Conservation (phyloP, 2,329 filamentous ascomycete genomes). For the Fusarium hostae region DNA sequence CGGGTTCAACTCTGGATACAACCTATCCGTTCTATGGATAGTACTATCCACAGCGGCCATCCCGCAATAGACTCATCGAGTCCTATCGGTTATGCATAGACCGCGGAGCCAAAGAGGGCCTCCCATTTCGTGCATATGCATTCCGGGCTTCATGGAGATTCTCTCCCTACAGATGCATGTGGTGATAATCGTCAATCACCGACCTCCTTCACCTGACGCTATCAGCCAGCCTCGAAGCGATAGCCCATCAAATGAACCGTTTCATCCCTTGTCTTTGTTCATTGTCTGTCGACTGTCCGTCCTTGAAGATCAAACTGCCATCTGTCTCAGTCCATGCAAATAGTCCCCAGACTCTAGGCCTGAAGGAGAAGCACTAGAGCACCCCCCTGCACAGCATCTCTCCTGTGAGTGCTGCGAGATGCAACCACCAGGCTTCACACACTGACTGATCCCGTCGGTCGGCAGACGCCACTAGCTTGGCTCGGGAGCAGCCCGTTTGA, state of each 20-base stretch:
- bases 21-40: not conserved
- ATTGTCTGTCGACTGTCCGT: not conserved
- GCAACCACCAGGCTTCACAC: constrained; percentile 10
- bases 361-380: constrained; percentile 4
- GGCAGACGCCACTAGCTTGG: constrained; percentile 38
- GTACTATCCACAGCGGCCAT: constrained; percentile 7
- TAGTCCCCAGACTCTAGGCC: constrained; percentile 9
- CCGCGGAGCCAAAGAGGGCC: not conserved
- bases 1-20: not conserved
- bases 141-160: constrained; percentile 9
- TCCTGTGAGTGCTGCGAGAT: not conserved
- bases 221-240: constrained; percentile 24
- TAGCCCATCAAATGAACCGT: constrained; percentile 13
- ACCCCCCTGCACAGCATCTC: constrained; percentile 34
- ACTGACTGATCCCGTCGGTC: constrained; percentile 18
- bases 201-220: constrained; percentile 35
- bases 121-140: constrained; percentile 19
- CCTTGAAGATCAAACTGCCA: constrained; percentile 22
- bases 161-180: constrained; percentile 27
- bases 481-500: constrained; percentile 43
- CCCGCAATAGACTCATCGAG: constrained; percentile 14
- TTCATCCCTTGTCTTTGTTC: constrained; percentile 19
- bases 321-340: constrained; percentile 32
- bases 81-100: not conserved
- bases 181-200: constrained; percentile 13